Base-by-base conservation (phyloP, 2,329 filamentous ascomycete species). In the Blastomyces parvus region DNA sequence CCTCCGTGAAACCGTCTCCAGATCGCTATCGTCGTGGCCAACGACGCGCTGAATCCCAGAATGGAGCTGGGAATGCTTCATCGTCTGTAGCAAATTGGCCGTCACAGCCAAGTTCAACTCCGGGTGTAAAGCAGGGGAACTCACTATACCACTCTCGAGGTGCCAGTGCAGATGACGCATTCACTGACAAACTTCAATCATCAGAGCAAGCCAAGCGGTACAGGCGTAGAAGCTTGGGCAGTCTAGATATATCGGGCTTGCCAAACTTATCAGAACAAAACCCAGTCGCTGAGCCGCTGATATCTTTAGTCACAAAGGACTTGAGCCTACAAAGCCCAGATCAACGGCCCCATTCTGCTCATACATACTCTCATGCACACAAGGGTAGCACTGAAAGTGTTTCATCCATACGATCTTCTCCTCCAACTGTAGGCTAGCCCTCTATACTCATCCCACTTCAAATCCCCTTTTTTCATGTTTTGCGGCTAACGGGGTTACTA, bases 211-310 rank as follows among this genome's bases (percentile, higher is more conserved):
- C 86, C 11, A 91, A 88, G 76, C 84, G 90, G 71, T 88, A 91
- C 76, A 84, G 91, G 69, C 86, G 91, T 72, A 86, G 91, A 68
- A 97, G 91, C 76, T 84, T 95, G 78, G 90, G 90, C 67, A 88
- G 85, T 63, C 77, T 88, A 65, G 81, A 83, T 67, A 76, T 75
- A 53, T 71, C 74, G 61, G 72, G 74, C 64, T 69, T 78, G 63
- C 72, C 73, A 38, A 74, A 72, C 60, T 65, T 75, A 56, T 63
- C 72, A 71, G 65, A 73, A 71, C 62, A 70, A 70, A 66, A 66
- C 69, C 64, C 75, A 58, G 30, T 55, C 17, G 64, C 68, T 44
- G 67, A 71, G 38, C 63, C 68, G 25, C 59, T 64, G 5, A 66
- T 74, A 1, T 68, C 72, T 11, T 73, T 74, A 64, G 72, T 66